Conservation (phyloP, 2,329 filamentous ascomycete species). For the Myrmaecium sp. region DNA sequence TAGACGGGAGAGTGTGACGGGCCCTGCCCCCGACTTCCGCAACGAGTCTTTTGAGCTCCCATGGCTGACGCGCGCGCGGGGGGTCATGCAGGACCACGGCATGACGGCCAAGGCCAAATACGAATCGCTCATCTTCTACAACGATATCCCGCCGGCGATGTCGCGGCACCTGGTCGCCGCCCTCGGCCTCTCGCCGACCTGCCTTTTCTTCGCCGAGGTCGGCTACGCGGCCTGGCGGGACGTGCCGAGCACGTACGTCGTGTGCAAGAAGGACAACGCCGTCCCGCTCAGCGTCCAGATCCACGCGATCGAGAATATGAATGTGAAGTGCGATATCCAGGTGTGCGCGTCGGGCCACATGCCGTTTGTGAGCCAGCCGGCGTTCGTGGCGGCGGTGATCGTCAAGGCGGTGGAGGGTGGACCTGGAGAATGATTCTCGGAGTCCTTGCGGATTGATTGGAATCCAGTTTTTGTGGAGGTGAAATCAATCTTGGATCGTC, state of each 20-base stretch:
- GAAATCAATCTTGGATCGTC: no score
- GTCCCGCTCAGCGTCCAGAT: conserved; percentile 17
- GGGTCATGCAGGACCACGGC: conserved; percentile 4
- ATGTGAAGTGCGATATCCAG: conserved; percentile 13
- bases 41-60: no score
- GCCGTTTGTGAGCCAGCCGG: conserved; percentile 24
- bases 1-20: no score
- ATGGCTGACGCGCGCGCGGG: conserved; percentile 2
- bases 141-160: conserved; percentile 12
- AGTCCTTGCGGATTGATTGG: no score
- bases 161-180: conserved; percentile 10
- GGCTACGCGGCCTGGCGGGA: conserved; percentile 17
- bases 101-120: not conserved
- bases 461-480: no score
- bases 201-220: conserved; percentile 11
- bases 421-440: no score
- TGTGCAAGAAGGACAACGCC: conserved; percentile 20
- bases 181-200: conserved; percentile 11
- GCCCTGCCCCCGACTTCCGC: no score
- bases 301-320: conserved; percentile 12
- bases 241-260: conserved; percentile 19
- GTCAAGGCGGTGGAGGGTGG: conserved; percentile 12
- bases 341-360: conserved; percentile 21
- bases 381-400: conserved; percentile 17
- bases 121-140: conserved; percentile 9